Evolutionary conservation across 345 rosid species (phyloP), one percentile per base, ranked within the genome.

Genomic region (Euclidium syriacum): DNA sequence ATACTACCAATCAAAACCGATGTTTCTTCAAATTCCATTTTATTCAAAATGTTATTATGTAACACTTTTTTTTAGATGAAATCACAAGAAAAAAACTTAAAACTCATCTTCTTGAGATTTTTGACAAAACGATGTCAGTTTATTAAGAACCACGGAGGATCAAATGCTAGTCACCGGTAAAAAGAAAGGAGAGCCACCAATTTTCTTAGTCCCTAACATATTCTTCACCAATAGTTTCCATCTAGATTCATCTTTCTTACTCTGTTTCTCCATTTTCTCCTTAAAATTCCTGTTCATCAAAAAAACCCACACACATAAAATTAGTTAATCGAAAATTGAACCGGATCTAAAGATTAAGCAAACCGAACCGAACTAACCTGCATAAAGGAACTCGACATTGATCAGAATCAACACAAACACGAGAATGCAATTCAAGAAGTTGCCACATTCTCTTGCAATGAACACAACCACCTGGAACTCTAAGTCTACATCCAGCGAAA

Each of bases 371-470:
- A n/a, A n/a, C n/a, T n/a, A n/a, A n/a, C n/a, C 83, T 72, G 85
- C 98, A 92, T n/a, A 92, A 56, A 14, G 98, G 98, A 76, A 92
- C 98, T 46, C 82, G 69, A 64, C 96, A 92, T 1, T 14, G 58
- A 11, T 67, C 71, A 7, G 90, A 81, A 77, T 84, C 82, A 0
- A 79, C 70, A 3, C 98, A 89, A 17, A 92, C 79, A 15, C 95
- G 88, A 18, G 96, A 80, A 64, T 92, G 98, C 11, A 92, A 77
- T 42, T 89, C 91, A 59, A 89, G 55, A 0, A 89, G 81, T 74
- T 89, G 95, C 98, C 98, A 92, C 98, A 89, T 89, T 72, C 96
- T 78, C 78, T 81, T 92, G 83, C 98, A 92, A 33, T 83, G 94
- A 25, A 67, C 64, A 65, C 96, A 92, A n/a, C 88, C 92, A 0